A percentile compares a stretch with the other conserved stretches of the same genome.
phyloP scores from a whole-genome alignment of 2,329 filamentous ascomycete genomes.

The Tolypocladium endophyticum region DNA sequence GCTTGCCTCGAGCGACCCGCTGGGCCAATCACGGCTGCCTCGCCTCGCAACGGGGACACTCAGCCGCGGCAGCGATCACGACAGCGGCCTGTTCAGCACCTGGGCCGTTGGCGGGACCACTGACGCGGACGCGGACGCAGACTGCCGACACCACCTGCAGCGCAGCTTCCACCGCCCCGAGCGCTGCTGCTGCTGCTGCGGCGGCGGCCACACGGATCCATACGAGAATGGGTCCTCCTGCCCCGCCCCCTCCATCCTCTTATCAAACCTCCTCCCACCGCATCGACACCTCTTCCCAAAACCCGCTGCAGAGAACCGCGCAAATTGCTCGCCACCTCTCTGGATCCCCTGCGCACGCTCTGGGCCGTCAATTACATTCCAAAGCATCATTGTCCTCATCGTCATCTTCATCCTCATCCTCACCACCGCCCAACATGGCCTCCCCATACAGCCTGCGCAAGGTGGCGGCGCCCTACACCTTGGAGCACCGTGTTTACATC shows the following conservation, averaged over 20 bases:
- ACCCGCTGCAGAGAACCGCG: slow-evolving; percentile 38
- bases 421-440: slow-evolving; percentile 34
- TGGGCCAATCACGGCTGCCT: slow-evolving; percentile 6
- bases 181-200: neutral
- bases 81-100: neutral
- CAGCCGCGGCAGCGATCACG: neutral
- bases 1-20: neutral
- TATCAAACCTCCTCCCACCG: slow-evolving; percentile 8
- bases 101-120: neutral
- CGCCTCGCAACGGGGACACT: neutral
- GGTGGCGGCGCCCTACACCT: slow-evolving; percentile 79
- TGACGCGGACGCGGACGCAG: neutral
- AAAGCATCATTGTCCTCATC: slow-evolving; percentile 8
- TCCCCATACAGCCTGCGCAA: slow-evolving; percentile 71
- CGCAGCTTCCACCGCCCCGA: neutral
- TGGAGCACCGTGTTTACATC: slow-evolving; percentile 95
- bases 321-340: slow-evolving; percentile 47
- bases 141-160: neutral
- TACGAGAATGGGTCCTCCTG: slow-evolving; percentile 18
- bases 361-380: neutral
- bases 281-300: slow-evolving; percentile 19
- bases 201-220: slow-evolving; percentile 1
- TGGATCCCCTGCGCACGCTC: slow-evolving; percentile 4
- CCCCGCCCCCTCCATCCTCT: slow-evolving; percentile 27
- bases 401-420: slow-evolving; percentile 8